Evolutionary conservation across 73 alveolate genomes (phyloP).

Genomic region (Stentor roeselii): DNA sequence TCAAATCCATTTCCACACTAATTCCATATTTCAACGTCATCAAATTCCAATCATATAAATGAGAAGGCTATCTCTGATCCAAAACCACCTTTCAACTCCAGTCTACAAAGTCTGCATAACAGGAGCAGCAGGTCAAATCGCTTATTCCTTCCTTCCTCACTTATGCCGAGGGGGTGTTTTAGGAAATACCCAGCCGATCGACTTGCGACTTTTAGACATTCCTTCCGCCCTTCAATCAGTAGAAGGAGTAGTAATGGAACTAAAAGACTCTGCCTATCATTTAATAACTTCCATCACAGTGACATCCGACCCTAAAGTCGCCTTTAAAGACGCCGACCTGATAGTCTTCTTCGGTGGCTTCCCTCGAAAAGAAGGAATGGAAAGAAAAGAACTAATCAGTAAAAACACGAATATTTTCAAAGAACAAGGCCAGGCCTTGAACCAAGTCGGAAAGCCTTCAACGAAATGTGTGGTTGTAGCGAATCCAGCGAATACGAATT

Average conservation of each 20-base stretch:
- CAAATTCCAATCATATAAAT: too few species aligned
- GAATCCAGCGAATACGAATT: constrained; percentile 90
- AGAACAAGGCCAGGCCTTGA: constrained; percentile 77
- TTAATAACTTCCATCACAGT: constrained; percentile 51
- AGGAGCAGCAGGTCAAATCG: constrained; percentile 93
- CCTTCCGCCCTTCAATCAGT: constrained; percentile 60
- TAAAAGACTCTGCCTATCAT: constrained; percentile 81
- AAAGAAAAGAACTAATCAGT: constrained; percentile 79
- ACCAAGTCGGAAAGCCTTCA: constrained; percentile 72
- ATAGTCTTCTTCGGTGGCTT: constrained; percentile 85
- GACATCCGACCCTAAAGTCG: constrained; percentile 72
- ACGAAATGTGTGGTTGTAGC: constrained; percentile 83
- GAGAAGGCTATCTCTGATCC: neutral
- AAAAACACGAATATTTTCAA: constrained; percentile 77
- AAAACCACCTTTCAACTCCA: neutral
- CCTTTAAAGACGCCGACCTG: constrained; percentile 80
- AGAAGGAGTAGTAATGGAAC: constrained; percentile 80
- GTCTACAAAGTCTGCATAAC: constrained; percentile 65
- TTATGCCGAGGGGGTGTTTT: constrained; percentile 66
- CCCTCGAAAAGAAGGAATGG: constrained; percentile 91
- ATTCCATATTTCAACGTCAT: too few species aligned
- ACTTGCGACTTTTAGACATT: constrained; percentile 71
- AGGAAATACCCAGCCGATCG: constrained; percentile 50
- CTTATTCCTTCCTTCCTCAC: constrained; percentile 71
- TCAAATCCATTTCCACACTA: too few species aligned